Evolutionary conservation across 2,329 filamentous ascomycete genomes (phyloP).

Genomic region (Aspergillus niger): DNA sequence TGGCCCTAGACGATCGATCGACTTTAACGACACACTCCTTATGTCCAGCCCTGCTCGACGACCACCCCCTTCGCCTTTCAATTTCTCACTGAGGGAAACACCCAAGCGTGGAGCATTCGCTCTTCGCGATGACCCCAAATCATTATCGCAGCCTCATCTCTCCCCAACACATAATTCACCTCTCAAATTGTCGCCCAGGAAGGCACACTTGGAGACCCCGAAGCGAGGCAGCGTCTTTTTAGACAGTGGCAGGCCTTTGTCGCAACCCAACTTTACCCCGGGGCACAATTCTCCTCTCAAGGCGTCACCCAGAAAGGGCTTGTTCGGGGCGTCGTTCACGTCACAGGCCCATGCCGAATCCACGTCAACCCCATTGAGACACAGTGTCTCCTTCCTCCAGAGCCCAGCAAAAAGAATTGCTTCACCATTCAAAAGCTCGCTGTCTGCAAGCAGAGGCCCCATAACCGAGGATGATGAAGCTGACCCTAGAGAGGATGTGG

Average conservation of each 20-base stretch:
- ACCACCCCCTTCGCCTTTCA: conserved; percentile 48
- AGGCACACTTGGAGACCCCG: conserved; percentile 29
- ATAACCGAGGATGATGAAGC: conserved; percentile 3
- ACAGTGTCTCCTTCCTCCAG: conserved; percentile 13
- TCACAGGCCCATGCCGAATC: conserved; percentile 36
- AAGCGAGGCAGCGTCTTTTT: conserved; percentile 16
- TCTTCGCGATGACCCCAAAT: conserved; percentile 24
- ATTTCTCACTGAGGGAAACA: conserved; percentile 45
- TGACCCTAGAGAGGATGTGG: not conserved
- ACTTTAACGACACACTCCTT: conserved; percentile 36
- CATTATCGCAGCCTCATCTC: conserved; percentile 26
- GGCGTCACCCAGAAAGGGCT: conserved; percentile 26
- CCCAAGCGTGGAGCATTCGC: conserved; percentile 39
- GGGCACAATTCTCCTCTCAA: conserved; percentile 25
- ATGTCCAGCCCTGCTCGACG: conserved; percentile 49
- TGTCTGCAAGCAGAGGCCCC: conserved; percentile 21
- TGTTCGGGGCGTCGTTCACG: conserved; percentile 39
- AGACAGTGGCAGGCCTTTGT: conserved; percentile 4
- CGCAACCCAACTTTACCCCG: conserved; percentile 24
- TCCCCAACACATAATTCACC: conserved; percentile 39
- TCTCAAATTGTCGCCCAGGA: conserved; percentile 48
- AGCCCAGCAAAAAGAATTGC: conserved; percentile 5
- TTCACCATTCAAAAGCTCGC: conserved; percentile 42
- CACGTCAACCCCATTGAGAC: conserved; percentile 39
- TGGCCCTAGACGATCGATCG: conserved; percentile 30